Evolutionary conservation across 306 rosid species (phyloP).

Genomic region (Trichosanthes cucumerina): DNA sequence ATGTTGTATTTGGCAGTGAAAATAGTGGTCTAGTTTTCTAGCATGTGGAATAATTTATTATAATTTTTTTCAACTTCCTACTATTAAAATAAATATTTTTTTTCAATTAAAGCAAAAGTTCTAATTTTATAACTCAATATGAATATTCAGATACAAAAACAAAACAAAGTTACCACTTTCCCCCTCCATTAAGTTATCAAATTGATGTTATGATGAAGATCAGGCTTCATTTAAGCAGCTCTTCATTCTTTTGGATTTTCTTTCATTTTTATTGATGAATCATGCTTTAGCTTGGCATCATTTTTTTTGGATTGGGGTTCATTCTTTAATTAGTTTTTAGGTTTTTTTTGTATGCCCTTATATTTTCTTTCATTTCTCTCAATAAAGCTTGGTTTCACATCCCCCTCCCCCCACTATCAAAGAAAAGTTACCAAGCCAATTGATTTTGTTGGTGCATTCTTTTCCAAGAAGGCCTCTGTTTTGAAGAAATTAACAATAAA

Average conservation of each 20-base stretch:
- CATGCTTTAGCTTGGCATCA: too few relatives aligned
- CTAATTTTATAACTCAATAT: neutral
- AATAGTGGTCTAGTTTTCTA: neutral
- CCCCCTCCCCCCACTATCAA: too few relatives aligned
- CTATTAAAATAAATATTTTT: neutral
- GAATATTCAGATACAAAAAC: neutral
- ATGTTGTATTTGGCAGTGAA: neutral
- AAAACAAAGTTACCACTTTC: neutral
- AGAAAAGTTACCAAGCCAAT: too few relatives aligned
- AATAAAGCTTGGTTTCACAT: too few relatives aligned
- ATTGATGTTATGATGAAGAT: neutral
- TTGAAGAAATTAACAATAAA: too few relatives aligned
- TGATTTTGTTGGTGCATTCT: too few relatives aligned
- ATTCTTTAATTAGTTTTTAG: too few relatives aligned
- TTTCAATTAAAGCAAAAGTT: neutral
- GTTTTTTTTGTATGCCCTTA: too few relatives aligned
- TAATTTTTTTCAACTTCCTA: neutral
- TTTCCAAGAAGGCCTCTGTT: too few relatives aligned
- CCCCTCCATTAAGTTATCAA: neutral
- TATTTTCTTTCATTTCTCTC: too few relatives aligned
- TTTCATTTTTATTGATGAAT: too few relatives aligned
- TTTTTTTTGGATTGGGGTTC: too few relatives aligned
- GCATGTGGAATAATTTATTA: neutral
- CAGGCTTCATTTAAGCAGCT: neutral
- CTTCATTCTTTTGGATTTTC: neutral